Percentiles rank a stretch among this genome's conserved stretches.
phyloP scores from a whole-genome alignment of 805 yeast genomes.

The Citeromyces nyonsensis region DNA sequence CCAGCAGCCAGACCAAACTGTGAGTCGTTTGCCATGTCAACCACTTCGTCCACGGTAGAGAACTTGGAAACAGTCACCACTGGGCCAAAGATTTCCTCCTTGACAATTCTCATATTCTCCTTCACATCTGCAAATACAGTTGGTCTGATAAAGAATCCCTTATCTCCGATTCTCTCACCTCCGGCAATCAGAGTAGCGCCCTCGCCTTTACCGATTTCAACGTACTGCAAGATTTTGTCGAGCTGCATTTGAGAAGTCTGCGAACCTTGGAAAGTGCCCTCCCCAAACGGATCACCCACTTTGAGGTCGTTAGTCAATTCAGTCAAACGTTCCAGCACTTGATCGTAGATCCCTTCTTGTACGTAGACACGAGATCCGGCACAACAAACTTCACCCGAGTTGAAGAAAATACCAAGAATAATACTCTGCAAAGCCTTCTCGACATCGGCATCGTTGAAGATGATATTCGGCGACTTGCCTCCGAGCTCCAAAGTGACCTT shows the following conservation, averaged over 20 bases:
- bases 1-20: conserved; percentile 87
- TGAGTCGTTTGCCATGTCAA: conserved; percentile 65
- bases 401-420: conserved; percentile 74
- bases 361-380: conserved; percentile 89
- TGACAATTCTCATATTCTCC: conserved; percentile 53
- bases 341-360: conserved; percentile 74
- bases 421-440: conserved; percentile 64
- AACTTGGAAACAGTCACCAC: conserved; percentile 78
- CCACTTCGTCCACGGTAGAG: conserved; percentile 68
- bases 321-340: conserved; percentile 47
- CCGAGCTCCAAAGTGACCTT: conserved; percentile 91
- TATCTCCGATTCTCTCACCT: conserved; percentile 33
- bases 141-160: conserved; percentile 60
- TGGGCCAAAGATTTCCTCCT: conserved; percentile 84
- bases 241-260: conserved; percentile 75
- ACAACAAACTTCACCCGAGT: conserved; percentile 92
- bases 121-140: conserved; percentile 60
- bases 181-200: conserved; percentile 71
- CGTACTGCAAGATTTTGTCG: conserved; percentile 62
- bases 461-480: conserved; percentile 89
- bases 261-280: conserved; percentile 76
- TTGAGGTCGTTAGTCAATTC: conserved; percentile 33
- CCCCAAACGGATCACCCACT: conserved; percentile 78
- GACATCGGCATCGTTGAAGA: conserved; percentile 75
- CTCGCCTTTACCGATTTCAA: conserved; percentile 63